Base-by-base conservation (phyloP, 176 grass and related monocot genomes). In the Aegilops tauschii region DNA sequence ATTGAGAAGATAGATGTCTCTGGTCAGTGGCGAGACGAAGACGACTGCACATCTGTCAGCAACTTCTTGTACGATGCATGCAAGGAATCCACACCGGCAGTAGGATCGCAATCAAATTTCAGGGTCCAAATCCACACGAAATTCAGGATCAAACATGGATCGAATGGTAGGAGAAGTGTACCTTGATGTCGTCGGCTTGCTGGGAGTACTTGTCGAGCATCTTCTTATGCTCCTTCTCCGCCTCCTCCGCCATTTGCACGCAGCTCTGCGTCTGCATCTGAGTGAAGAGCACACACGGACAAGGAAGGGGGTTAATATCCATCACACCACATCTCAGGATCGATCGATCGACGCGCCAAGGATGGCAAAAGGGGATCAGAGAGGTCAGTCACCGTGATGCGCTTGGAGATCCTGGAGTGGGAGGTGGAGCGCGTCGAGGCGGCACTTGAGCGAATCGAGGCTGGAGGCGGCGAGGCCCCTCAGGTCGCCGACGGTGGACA, bases 231-330 rank as follows among this genome's bases (percentile, higher is more conserved):
- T 94, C 92, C 83, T 82, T 94, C 31, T 91, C 84, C 29, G 58
- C 89, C 73, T 82, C 86, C 21, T 89, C 89, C 36, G 54, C 78
- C 73, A 87, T 35, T 71, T 94, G 80, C 84, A 82, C 9, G 71
- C 92, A 94, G 49, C 86, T 85, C 74, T 94, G 86, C 23, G 83
- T 91, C 71, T 94, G 84, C 86, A 94, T 91, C 92, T 91, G 59
- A 50, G 47, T 16, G 13, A 40, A 61, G 14, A 47, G n/a, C 64
- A 34, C 61, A 28, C 61, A 28, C 14, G 73, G 37, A 12, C 12
- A 13, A 0, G 39, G 16, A 54, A 54, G 14, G 50, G 14, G 50
- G 23, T 25, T 0, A 25, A 25, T 25, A 54, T 54, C 47, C 47
- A 16, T 34, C 64, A 64, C 8, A 17, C 25, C 12, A 11, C 44